phyloP scores from a whole-genome alignment of 2,329 filamentous ascomycete species.

The Aureobasidium lini region DNA sequence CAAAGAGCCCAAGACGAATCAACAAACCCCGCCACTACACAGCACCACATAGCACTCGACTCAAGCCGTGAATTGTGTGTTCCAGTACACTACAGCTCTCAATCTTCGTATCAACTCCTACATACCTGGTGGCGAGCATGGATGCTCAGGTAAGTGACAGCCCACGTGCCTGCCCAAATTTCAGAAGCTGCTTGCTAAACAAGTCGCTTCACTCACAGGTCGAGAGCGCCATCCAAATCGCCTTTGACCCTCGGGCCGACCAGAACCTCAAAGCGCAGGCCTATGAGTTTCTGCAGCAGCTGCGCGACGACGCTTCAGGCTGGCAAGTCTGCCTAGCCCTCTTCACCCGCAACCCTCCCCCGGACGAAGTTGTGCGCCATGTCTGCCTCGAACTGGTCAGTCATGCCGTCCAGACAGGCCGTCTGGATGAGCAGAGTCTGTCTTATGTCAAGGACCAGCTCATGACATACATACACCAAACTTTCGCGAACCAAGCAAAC shows the following conservation, averaged over 20 bases:
- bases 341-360: constrained; percentile 69
- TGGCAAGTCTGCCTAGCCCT: constrained; percentile 86
- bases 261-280: constrained; percentile 71
- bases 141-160: constrained; percentile 14
- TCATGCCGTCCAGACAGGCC: constrained; percentile 74
- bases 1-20: not conserved
- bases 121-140: constrained; percentile 14
- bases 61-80: not conserved
- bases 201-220: constrained; percentile 49
- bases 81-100: constrained; percentile 6
- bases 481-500: constrained; percentile 53
- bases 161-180: not conserved
- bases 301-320: constrained; percentile 73
- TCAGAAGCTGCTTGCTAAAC: not conserved
- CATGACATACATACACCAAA: constrained; percentile 69
- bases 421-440: constrained; percentile 66
- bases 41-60: not conserved
- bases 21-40: constrained; percentile 5
- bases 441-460: constrained; percentile 71
- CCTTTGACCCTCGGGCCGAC: constrained; percentile 73
- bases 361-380: constrained; percentile 78
- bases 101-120: not conserved
- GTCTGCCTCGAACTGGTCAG: constrained; percentile 90
- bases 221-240: constrained; percentile 91
- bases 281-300: constrained; percentile 68